Percentiles rank a stretch among this genome's conserved stretches.
Conservation (phyloP, 805 yeast species). For the Metschnikowia baotianmanensis region DNA sequence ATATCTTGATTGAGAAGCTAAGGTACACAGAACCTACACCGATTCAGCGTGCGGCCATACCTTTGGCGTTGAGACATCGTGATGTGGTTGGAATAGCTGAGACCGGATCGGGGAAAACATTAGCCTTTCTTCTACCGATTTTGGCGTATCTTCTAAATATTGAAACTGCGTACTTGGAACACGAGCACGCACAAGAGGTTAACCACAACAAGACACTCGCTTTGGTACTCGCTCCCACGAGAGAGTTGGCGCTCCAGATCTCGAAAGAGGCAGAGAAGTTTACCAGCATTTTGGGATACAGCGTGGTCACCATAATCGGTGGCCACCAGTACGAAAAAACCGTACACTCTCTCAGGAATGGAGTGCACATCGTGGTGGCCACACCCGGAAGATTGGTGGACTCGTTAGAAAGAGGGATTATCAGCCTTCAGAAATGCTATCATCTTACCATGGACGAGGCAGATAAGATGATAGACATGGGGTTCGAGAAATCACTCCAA, state of each 20-base stretch:
- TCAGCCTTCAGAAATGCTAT: slow-evolving; percentile 58
- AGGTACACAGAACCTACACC: slow-evolving; percentile 77
- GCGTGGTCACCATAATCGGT: slow-evolving; percentile 73
- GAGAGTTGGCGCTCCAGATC: slow-evolving; percentile 91
- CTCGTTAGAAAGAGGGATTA: slow-evolving; percentile 63
- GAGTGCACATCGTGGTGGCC: slow-evolving; percentile 81
- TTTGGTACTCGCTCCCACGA: slow-evolving; percentile 82
- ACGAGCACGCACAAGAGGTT: slow-evolving; percentile 43
- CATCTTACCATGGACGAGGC: slow-evolving; percentile 89
- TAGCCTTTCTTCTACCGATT: slow-evolving; percentile 77
- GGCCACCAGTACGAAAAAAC: slow-evolving; percentile 85
- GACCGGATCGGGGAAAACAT: slow-evolving; percentile 95
- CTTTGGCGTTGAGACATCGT: slow-evolving; percentile 53
- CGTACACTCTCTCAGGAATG: slow-evolving; percentile 52
- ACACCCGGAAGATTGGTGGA: slow-evolving; percentile 93
- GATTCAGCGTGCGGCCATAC: slow-evolving; percentile 85
- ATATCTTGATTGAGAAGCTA: slow-evolving; percentile 34
- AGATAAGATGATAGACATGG: slow-evolving; percentile 93
- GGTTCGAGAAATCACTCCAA: slow-evolving; percentile 79
- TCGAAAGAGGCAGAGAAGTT: slow-evolving; percentile 61
- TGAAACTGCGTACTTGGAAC: slow-evolving; percentile 32
- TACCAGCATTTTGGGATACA: slow-evolving; percentile 37
- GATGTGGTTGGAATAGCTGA: slow-evolving; percentile 91
- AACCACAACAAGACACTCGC: slow-evolving; percentile 69
- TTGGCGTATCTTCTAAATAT: slow-evolving; percentile 47